phyloP scores from a whole-genome alignment of 2,329 filamentous ascomycete genomes.

The Arthroderma uncinatum region DNA sequence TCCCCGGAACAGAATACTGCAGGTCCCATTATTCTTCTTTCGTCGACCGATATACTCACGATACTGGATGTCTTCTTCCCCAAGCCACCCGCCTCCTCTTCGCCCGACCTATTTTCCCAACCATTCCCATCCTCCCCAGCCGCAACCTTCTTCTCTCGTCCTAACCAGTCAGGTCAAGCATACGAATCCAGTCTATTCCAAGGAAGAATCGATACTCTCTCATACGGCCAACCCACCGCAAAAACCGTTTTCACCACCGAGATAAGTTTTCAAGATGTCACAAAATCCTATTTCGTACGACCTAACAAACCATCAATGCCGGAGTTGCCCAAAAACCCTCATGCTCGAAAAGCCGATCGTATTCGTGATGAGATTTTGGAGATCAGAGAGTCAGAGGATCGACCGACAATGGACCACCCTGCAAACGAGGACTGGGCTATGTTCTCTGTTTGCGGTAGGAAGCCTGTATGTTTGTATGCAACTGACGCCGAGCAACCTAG shows the following conservation, averaged over 20 bases:
- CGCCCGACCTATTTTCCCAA: slow-evolving; percentile 18
- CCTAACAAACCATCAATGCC: slow-evolving; percentile 12
- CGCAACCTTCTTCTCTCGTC: slow-evolving; percentile 16
- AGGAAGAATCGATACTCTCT: slow-evolving; percentile 20
- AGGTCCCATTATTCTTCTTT: slow-evolving; percentile 24
- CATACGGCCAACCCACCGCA: slow-evolving; percentile 19
- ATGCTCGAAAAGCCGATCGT: slow-evolving; percentile 28
- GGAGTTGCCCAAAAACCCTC: slow-evolving; percentile 17
- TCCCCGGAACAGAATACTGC: background rate
- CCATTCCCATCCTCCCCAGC: slow-evolving; percentile 21
- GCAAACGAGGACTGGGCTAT: slow-evolving; percentile 76
- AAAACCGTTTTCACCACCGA: slow-evolving; percentile 25
- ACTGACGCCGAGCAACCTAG: background rate
- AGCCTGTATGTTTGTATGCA: slow-evolving; percentile 34
- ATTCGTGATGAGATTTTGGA: slow-evolving; percentile 34
- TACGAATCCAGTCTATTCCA: slow-evolving; percentile 27
- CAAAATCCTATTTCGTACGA: slow-evolving; percentile 13
- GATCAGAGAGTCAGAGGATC: slow-evolving; percentile 27
- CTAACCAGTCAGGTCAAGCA: slow-evolving; percentile 16
- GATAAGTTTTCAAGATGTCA: slow-evolving; percentile 19
- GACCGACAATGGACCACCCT: slow-evolving; percentile 58
- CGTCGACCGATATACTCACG: slow-evolving; percentile 66
- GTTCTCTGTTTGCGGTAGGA: slow-evolving; percentile 64
- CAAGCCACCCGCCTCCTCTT: slow-evolving; percentile 12
- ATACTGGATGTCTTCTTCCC: slow-evolving; percentile 77